Conservation (phyloP, 78 protist genomes). For the Dictyostelium citrinum region DNA sequence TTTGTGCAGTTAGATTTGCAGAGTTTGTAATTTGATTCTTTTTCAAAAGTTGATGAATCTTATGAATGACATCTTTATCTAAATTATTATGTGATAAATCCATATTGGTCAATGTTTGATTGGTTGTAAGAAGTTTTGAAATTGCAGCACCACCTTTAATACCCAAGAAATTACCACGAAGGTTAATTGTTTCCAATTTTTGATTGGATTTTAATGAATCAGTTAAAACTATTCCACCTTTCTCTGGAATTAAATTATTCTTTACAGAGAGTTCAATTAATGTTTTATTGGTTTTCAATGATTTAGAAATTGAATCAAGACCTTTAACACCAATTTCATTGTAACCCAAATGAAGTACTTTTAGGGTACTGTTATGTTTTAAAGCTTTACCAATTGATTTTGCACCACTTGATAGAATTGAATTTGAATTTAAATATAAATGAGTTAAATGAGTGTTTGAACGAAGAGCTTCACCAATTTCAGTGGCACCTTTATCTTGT, state of each 20-base stretch:
- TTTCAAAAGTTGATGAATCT: neutral
- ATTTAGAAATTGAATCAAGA: conserved; percentile 2
- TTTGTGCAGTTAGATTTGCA: neutral
- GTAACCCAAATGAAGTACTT: conserved; percentile 40
- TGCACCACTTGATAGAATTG: conserved; percentile 24
- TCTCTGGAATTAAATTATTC: conserved; percentile 46
- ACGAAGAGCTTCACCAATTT: conserved; percentile 22
- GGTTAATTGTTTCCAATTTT: conserved; percentile 19
- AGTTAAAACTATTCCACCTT: neutral
- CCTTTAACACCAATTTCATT: conserved; percentile 53
- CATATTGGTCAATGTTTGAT: conserved; percentile 2
- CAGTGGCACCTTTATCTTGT: conserved; percentile 39
- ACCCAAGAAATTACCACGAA: conserved; percentile 46
- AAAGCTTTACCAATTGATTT: conserved; percentile 33
- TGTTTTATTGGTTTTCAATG: conserved; percentile 15
- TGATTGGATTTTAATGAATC: conserved; percentile 6
- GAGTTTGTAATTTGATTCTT: neutral
- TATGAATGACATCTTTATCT: neutral
- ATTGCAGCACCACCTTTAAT: conserved; percentile 21
- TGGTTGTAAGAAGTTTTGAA: neutral
- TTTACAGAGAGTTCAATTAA: conserved; percentile 27
- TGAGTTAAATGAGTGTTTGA: neutral
- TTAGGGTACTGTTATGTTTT: neutral
- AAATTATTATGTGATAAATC: conserved; percentile 53
- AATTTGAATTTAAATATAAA: conserved; percentile 41